Percentiles rank a stretch among this genome's conserved stretches.
Conservation (phyloP, 306 rosid genomes). For the Luffa aegyptiaca region DNA sequence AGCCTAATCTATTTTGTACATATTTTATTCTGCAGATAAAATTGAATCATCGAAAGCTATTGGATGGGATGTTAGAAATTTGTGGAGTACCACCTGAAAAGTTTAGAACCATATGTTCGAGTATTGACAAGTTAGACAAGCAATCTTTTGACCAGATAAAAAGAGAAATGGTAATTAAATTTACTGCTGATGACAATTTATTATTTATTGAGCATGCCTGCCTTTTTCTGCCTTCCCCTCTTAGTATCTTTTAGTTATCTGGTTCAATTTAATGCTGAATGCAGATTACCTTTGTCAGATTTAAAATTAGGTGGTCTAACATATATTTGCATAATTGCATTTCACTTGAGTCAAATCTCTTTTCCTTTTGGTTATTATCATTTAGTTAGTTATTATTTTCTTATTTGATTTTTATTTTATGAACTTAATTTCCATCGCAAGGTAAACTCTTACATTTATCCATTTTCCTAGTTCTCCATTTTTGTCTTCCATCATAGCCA, state of each 20-base stretch:
- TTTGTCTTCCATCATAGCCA: not conserved
- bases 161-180: conserved; percentile 67
- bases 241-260: not conserved
- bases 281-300: not conserved
- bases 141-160: conserved; percentile 75
- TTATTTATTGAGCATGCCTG: not conserved
- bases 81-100: conserved; percentile 89
- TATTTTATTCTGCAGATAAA: conserved; percentile 52
- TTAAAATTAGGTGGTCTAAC: not conserved
- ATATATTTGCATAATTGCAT: not conserved
- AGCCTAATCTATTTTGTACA: conserved; percentile 1
- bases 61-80: conserved; percentile 90
- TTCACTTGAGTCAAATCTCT: not conserved
- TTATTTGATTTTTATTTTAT: not conserved
- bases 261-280: not conserved
- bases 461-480: not conserved
- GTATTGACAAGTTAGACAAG: conserved; percentile 89
- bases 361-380: not conserved
- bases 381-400: not conserved
- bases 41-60: conserved; percentile 72
- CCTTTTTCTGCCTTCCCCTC: not conserved
- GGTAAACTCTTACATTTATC: not conserved
- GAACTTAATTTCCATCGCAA: not conserved
- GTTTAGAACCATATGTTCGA: conserved; percentile 94
- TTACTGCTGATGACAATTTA: not conserved